Base-by-base conservation (phyloP, 2,329 filamentous ascomycete genomes). In the Neocatenulostroma microsporum region DNA sequence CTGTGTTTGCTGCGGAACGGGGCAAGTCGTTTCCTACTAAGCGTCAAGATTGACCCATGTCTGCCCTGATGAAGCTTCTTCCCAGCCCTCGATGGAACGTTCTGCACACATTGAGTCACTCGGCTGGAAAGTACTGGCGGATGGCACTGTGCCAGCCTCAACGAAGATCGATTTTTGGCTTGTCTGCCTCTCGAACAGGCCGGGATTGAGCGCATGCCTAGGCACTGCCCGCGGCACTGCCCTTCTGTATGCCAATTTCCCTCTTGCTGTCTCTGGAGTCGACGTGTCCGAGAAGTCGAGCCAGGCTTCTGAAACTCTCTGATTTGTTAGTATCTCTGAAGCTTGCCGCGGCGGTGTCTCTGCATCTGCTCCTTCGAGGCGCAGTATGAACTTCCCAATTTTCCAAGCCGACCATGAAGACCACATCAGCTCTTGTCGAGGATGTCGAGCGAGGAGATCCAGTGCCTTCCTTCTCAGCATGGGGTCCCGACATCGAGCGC, bases 371-470 rank as follows among this genome's bases (percentile, higher is more conserved):
- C 48, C 49, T 39, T 50, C 47, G 1, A 47, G 28, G 5, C 40
- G 35, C 34, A 50, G 35, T 21, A 50, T 28, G 34, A 48, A 53
- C 35, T 47, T 49, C 13, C 48, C 46, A 10, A 51, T 43, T 21
- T 53, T 51, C 45, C 47, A 53, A 7, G 50, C 48, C 5, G 43
- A 44, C 48, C 46, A 51, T 3, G 42, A 46, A 3, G 35, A 42
- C 43, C 45, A 51, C 39, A 50, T 41, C 21, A 45, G 49, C 15
- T 51, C 50, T 35, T 51, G 50, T 13, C 39, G 18, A 9, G 46
- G 45, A 31, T 50, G 47, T 12, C 41, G 42, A 2, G 48, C 45
- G 4, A 53, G 41, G n/a, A 51, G 37, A 24, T 47, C 34, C 13
- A 51, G 33, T 9, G 48, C 48, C 39, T 37, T 34, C 10, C 45